A percentile compares a stretch with the other conserved stretches of the same genome.
phyloP scores from a whole-genome alignment of 129 eudicot genomes.

The Saussurea involucrata region DNA sequence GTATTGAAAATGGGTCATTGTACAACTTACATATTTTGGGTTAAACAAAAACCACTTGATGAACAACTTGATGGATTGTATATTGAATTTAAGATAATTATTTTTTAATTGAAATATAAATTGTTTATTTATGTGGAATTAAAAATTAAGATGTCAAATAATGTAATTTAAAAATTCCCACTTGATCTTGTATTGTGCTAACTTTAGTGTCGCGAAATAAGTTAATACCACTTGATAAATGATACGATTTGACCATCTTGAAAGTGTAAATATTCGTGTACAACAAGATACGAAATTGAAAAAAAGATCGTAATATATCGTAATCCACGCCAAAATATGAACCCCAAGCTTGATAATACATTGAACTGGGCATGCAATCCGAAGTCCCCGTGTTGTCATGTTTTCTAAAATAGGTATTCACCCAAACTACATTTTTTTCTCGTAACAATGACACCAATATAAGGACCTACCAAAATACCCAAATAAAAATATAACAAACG shows the following conservation, averaged over 20 bases:
- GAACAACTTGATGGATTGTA: conserved; percentile 2
- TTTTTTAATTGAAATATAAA: background rate
- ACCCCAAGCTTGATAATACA: background rate
- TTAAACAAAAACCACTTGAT: conserved; percentile 13
- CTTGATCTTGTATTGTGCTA: background rate
- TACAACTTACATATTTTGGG: background rate
- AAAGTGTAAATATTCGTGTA: background rate
- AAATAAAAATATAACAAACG: background rate
- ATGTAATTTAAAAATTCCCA: conserved; percentile 2
- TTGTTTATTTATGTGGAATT: background rate
- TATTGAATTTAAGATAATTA: background rate
- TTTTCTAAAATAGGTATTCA: background rate
- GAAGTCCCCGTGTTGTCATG: background rate
- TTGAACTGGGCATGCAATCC: background rate
- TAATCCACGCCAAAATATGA: background rate
- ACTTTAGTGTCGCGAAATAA: background rate
- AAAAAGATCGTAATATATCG: background rate
- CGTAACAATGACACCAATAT: background rate
- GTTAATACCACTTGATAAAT: conserved; percentile 12
- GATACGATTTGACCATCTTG: background rate
- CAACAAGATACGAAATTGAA: background rate
- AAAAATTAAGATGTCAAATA: background rate
- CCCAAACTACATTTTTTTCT: background rate
- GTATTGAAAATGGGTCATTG: background rate
- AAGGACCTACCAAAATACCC: background rate